phyloP scores from a whole-genome alignment of 1,139 yeast genomes.

The Meyerozyma sp. region DNA sequence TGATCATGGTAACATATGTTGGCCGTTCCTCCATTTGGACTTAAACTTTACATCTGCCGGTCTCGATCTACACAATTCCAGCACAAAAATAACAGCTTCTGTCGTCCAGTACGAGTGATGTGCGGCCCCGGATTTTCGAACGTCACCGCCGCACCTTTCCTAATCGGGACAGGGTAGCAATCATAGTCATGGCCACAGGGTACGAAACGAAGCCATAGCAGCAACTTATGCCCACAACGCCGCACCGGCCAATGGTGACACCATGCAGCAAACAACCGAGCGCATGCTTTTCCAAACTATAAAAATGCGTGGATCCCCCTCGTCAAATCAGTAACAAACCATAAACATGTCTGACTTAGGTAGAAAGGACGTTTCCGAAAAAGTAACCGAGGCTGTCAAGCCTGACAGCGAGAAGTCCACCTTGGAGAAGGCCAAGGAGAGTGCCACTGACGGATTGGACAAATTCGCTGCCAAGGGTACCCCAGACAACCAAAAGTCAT shows the following conservation, averaged over 20 bases:
- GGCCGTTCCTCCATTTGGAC: too few relatives aligned
- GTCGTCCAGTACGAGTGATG: too few relatives aligned
- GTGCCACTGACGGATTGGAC: conserved; percentile 62
- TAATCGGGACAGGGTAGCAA: background rate
- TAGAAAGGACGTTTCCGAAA: conserved; percentile 71
- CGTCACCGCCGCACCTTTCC: background rate
- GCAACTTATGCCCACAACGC: background rate
- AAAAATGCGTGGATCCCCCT: conserved; percentile 1
- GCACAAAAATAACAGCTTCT: too few relatives aligned
- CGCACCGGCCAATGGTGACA: background rate
- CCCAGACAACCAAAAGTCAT: conserved; percentile 65
- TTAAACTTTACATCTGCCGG: too few relatives aligned
- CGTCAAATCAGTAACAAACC: conserved; percentile 1
- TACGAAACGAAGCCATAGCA: background rate
- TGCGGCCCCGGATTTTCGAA: background rate
- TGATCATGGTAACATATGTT: too few relatives aligned
- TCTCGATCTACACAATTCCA: too few relatives aligned
- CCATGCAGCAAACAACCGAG: background rate
- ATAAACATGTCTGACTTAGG: conserved; percentile 63
- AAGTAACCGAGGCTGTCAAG: conserved; percentile 58
- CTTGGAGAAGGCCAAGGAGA: conserved; percentile 66
- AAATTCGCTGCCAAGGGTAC: conserved; percentile 51
- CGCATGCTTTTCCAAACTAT: conserved; percentile 2
- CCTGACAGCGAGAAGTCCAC: conserved; percentile 70
- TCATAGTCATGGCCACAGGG: background rate